A percentile compares a stretch with the other conserved stretches of the same genome.
Evolutionary conservation across 768 basidiomycete species (phyloP).

Genomic region (Crepidotus variabilis): DNA sequence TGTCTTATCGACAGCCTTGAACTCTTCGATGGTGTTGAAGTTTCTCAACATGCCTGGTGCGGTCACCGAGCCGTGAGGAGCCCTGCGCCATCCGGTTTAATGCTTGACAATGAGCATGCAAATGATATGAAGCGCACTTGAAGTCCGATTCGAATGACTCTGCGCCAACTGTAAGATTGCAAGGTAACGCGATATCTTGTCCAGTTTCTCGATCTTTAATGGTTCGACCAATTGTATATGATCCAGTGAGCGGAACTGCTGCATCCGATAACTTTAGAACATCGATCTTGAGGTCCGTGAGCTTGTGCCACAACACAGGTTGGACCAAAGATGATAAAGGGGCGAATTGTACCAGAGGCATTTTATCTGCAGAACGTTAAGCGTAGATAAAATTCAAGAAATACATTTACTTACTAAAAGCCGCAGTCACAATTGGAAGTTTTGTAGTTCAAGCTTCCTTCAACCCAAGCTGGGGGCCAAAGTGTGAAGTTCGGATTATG

Average conservation of each 20-base stretch:
- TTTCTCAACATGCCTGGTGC: conserved; percentile 80
- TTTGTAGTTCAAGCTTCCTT: too few relatives aligned
- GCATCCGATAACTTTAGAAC: conserved; percentile 79
- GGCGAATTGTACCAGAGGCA: conserved; percentile 80
- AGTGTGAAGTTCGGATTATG: too few relatives aligned
- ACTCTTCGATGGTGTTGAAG: conserved; percentile 96
- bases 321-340: conserved; percentile 86
- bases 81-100: conserved; percentile 23
- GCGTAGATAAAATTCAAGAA: too few relatives aligned
- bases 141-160: conserved; percentile 55
- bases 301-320: conserved; percentile 90
- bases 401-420: too few relatives aligned
- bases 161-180: conserved; percentile 58
- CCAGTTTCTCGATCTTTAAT: conserved; percentile 78
- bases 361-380: conserved; percentile 13
- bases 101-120: not conserved
- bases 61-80: conserved; percentile 43
- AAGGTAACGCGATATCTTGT: conserved; percentile 66
- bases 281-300: conserved; percentile 88
- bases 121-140: conserved; percentile 33
- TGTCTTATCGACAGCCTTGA: conserved; percentile 86
- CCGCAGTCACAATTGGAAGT: too few relatives aligned
- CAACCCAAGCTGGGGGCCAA: too few relatives aligned
- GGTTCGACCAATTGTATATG: conserved; percentile 67
- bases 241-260: conserved; percentile 56